phyloP scores from a whole-genome alignment of 2,329 filamentous ascomycete species.

The Cercospora sp. region DNA sequence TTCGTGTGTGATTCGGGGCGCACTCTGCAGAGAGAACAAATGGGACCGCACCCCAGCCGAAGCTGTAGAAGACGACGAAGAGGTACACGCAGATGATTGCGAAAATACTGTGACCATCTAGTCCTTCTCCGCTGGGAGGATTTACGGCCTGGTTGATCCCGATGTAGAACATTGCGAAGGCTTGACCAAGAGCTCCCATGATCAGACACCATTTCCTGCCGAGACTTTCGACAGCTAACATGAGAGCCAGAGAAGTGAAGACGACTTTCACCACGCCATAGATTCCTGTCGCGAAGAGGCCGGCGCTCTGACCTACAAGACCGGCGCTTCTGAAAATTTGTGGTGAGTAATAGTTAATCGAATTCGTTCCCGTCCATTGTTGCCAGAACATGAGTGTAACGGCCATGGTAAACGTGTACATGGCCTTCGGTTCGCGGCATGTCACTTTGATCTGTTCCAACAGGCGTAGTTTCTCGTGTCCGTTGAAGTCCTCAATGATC shows the following conservation, averaged over 20 bases:
- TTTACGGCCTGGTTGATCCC: constrained; percentile 41
- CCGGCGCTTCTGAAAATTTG: constrained; percentile 49
- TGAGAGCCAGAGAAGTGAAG: constrained; percentile 46
- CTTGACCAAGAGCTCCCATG: constrained; percentile 45
- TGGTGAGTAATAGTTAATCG: constrained; percentile 47
- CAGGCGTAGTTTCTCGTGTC: constrained; percentile 45
- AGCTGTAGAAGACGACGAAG: constrained; percentile 50
- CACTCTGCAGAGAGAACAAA: constrained; percentile 47
- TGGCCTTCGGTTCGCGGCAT: constrained; percentile 41
- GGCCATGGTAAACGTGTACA: constrained; percentile 46
- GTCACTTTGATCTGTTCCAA: constrained; percentile 42
- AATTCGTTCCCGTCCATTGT: constrained; percentile 40
- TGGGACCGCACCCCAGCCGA: constrained; percentile 49
- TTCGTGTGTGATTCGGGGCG: constrained; percentile 39
- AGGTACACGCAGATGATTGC: constrained; percentile 55
- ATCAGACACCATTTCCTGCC: constrained; percentile 49
- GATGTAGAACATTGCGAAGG: constrained; percentile 48
- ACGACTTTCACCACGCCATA: constrained; percentile 51
- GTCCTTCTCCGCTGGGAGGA: constrained; percentile 46
- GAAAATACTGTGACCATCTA: constrained; percentile 57
- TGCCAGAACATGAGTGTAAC: constrained; percentile 45
- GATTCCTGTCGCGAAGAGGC: constrained; percentile 50
- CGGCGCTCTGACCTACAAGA: constrained; percentile 41
- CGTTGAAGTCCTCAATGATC: constrained; percentile 48
- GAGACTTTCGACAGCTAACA: constrained; percentile 48